Base-by-base conservation (phyloP, 306 rosid species). In the Prunus salicina region DNA sequence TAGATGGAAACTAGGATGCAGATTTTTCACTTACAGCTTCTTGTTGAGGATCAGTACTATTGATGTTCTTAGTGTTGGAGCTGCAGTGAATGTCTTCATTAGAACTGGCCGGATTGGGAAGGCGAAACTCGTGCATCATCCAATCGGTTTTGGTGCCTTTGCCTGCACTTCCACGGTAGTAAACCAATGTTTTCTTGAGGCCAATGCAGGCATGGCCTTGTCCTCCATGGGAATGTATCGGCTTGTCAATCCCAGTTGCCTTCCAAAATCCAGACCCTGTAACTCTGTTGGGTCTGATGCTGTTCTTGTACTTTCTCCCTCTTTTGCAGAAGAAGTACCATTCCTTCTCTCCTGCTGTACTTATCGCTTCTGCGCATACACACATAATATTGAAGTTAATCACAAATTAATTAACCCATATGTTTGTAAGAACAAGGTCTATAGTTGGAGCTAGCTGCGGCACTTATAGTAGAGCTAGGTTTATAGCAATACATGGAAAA, bases 71-170 rank as follows among this genome's bases (percentile, higher is more conserved):
- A 41, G 62, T 60, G 45, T 24, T 14, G 67, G 65, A 56, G 55
- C 14, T 41, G 65, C 43, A 25, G 53, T 22, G 57, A 14, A 2
- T 8, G 25, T n/a, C 27, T 24, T 77, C 46, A 41, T 32, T 80
- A 12, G 63, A 38, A 50, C 6, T 10, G 58, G 53, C 30, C 62
- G 78, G 22, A 38, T 43, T 69, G 15, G 97, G 97, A 58, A 82
- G 90, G 72, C 98, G 98, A 86, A 94, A 94, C 80, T 94, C 98
- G 15, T 94, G 97, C 98, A 94, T 94, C 98, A 94, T 94, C 98
- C 98, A 94, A 55, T 94, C 96, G 25, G 98, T 94, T 83, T 94
- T 94, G 82, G 91, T 82, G 72, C 97, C 98, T 83, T 90, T 94
- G 12, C 97, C 97, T 0, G 98, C 96, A n/a, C 84, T 85, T 22